These are phyloP conservation scores for Scalesia atractyloides DNA, from an alignment of 129 eudicot species.

Conservation along the genomic window DNA sequence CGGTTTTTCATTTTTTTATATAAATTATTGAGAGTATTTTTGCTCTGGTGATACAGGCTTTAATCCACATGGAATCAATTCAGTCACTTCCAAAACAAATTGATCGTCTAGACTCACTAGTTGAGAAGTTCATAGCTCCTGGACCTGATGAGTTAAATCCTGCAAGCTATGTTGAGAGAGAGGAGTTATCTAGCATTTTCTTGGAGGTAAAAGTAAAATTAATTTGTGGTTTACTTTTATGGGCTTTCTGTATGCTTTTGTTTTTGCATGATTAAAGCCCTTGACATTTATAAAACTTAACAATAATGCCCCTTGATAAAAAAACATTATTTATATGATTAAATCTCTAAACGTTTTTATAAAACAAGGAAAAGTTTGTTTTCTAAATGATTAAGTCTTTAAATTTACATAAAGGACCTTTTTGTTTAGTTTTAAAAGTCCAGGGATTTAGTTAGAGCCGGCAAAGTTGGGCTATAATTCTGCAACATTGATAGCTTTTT, in stretches of 20 bases:
- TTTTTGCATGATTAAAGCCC: neutral
- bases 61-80: constrained; percentile 85
- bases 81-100: constrained; percentile 70
- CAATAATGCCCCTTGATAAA: neutral
- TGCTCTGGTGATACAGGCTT: constrained; percentile 56
- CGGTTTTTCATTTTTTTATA: neutral
- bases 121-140: constrained; percentile 75
- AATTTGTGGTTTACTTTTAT: neutral
- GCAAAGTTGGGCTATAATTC: no score
- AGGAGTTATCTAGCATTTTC: constrained; percentile 90
- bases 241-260: neutral
- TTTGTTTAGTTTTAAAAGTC: neutral
- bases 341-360: neutral
- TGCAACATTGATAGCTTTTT: no score
- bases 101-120: constrained; percentile 74
- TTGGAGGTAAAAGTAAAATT: constrained; percentile 78
- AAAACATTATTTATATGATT: neutral
- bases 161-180: constrained; percentile 73
- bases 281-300: neutral
- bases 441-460: neutral
- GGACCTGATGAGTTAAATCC: constrained; percentile 53
- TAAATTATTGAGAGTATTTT: constrained; percentile 7
- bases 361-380: neutral
- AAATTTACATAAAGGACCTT: neutral
- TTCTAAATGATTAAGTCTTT: neutral